Evolutionary conservation across 768 basidiomycete species (phyloP).

Genomic region (Lactifluus piperatus): DNA sequence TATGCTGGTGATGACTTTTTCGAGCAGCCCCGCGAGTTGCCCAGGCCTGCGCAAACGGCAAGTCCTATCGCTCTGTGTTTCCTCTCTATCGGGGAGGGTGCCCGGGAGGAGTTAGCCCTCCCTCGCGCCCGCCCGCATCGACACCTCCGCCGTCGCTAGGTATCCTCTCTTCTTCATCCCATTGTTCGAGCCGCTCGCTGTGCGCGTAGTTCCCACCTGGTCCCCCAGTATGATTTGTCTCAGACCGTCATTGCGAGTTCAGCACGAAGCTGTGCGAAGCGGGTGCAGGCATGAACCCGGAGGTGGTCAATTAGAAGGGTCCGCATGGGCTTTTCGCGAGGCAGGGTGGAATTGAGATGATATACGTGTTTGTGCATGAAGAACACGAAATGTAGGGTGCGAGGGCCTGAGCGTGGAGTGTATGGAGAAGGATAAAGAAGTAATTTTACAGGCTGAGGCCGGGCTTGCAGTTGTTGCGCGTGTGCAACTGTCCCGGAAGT

Average conservation of each 20-base stretch:
- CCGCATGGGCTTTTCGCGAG: conserved; percentile 80
- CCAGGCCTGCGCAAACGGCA: conserved; percentile 55
- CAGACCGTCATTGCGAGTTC: conserved; percentile 87
- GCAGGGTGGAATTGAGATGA: conserved; percentile 79
- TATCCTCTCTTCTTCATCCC: conserved; percentile 63
- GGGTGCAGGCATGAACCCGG: conserved; percentile 72
- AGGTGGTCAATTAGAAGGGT: conserved; percentile 84
- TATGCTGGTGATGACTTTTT: conserved; percentile 77
- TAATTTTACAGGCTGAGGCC: not conserved
- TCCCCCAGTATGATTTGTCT: conserved; percentile 68
- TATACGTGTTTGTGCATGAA: conserved; percentile 86
- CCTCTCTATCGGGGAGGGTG: conserved; percentile 47
- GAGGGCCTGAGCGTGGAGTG: not conserved
- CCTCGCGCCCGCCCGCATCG: conserved; percentile 28
- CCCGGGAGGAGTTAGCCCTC: conserved; percentile 39
- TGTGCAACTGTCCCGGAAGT: not conserved
- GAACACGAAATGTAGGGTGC: conserved; percentile 43
- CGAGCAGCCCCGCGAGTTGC: conserved; percentile 69
- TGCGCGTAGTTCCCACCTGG: conserved; percentile 49
- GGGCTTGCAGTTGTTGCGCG: not conserved
- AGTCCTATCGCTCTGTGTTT: conserved; percentile 52
- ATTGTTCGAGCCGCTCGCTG: conserved; percentile 64
- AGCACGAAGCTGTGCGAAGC: conserved; percentile 76
- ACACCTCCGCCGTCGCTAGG: conserved; percentile 57
- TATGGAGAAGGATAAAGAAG: not conserved